phyloP scores from a whole-genome alignment of 2,329 filamentous ascomycete species.

The Thelonectria blattea region DNA sequence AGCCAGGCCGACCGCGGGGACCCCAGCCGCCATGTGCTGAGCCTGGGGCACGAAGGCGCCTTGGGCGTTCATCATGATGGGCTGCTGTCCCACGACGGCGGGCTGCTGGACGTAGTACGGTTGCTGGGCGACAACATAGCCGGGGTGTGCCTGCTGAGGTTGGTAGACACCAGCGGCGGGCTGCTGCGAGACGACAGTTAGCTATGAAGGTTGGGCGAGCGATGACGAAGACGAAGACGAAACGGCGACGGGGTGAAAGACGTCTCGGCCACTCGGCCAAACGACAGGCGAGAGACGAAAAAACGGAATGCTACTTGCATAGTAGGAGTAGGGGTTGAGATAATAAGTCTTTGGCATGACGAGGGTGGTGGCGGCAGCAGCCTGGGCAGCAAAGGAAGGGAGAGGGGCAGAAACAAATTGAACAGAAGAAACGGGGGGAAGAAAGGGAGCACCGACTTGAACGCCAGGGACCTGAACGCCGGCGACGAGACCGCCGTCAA shows the following conservation, averaged over 20 bases:
- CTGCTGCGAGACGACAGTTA: conserved; percentile 38
- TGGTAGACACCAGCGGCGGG: conserved; percentile 39
- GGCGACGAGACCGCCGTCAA: conserved; percentile 47
- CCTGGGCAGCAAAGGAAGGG: conserved; percentile 25
- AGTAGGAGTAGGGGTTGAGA: conserved; percentile 42
- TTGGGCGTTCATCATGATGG: conserved; percentile 43
- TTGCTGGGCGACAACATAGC: conserved; percentile 44
- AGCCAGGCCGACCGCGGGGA: conserved; percentile 36
- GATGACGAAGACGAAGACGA: not conserved
- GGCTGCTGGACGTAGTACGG: conserved; percentile 42
- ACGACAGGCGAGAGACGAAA: conserved; percentile 9
- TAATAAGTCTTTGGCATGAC: conserved; percentile 44
- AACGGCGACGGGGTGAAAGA: conserved; percentile 5
- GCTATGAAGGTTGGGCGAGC: conserved; percentile 2
- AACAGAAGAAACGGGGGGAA: conserved; percentile 34
- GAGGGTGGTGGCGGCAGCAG: conserved; percentile 37
- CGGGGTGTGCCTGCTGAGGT: conserved; percentile 35
- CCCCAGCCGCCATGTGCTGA: conserved; percentile 36
- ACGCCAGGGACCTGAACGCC: conserved; percentile 42
- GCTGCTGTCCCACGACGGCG: conserved; percentile 37
- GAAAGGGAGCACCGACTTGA: conserved; percentile 42
- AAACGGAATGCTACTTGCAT: conserved; percentile 46
- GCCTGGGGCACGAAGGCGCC: conserved; percentile 35
- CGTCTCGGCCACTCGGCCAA: not conserved
- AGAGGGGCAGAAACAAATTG: conserved; percentile 37